Evolutionary conservation across 768 basidiomycete species (phyloP), one percentile per base, ranked within the genome.

Genomic region (Chalciporus pseudorubinellus): DNA sequence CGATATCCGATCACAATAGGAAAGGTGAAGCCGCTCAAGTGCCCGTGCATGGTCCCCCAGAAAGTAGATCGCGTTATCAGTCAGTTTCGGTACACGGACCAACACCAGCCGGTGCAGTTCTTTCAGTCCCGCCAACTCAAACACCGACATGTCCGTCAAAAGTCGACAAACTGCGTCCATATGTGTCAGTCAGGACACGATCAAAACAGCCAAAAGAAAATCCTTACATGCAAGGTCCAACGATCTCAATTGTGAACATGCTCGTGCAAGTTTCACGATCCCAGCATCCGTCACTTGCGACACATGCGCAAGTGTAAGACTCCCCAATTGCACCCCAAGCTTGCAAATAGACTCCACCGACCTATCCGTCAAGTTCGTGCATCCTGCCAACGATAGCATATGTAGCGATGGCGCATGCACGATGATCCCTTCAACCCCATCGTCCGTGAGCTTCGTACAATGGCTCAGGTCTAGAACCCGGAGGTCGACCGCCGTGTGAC

Each of bases 191-290:
- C 52, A 66, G 60, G 29, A 48, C 38, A 48, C 19, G 3, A 1
- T 13, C 41, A 46, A 42, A 46, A 29, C 46, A 53, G 14, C 52
- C 20, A 58, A 51, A 46, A 14, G 24, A 76, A 31, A 1, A 16
- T 22, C 40, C 90, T 71, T 67, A 93, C 92, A 92, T 42, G 91
- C 89, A 43, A 97, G 73, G 67, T 97, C 95, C 56, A 97, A 76
- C 61, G 87, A 89, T 49, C 86, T 77, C 44, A 98, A 72, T 33
- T 87, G 80, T 0, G 75, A 72, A 66, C 94, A 98, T 16, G 77
- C 68, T 22, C 86, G 77, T 6, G 83, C 85, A 39, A 97, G 68
- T 52, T 76, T 76, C 40, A 84, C 77, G 14, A 97, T 74, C 2
- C 79, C 88, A 7, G 66, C 71, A 61, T 97, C 95, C 38, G 93